Base-by-base conservation (phyloP, 78 protist species). In the Cyanophora paradoxa region DNA sequence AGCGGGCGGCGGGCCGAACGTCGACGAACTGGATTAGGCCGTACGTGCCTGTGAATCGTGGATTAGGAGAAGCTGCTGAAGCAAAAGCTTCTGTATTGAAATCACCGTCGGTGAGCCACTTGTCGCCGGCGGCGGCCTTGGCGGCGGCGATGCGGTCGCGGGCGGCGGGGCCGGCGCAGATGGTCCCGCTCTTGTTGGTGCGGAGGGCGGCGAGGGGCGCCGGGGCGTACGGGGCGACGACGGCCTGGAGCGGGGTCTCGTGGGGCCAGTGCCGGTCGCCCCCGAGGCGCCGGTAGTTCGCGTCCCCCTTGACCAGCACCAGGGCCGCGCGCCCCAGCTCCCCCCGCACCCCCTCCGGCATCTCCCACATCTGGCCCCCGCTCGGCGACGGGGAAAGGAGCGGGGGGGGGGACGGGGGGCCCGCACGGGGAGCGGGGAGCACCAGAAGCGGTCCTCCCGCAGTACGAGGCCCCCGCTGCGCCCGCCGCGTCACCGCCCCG, bases 81-180 rank as follows among this genome's bases (percentile, higher is more conserved):
- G n/a, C n/a, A n/a, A n/a, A n/a, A n/a, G n/a, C n/a, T n/a, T n/a
- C n/a, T n/a, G n/a, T n/a, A n/a, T n/a, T n/a, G n/a, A n/a, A n/a
- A n/a, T n/a, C n/a, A n/a, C 69, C 69, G 48, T 50, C 50, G 30
- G 69, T 62, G 14, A 62, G 69, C 69, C 69, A 62, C 26, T 17
- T 17, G 14, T 62, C 48, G 19, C 52, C 52, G 13, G 1, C 24
- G 17, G n/a, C 19, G 5, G 52, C 48, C 19, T n/a, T 19, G 4
- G 69, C 69, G 13, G 22, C 34, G 5, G n/a, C 50, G 1, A 1
- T 20, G 1, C 20, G 22, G 2, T 1, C 33, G 14, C 31, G 52
- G 24, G 0, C 28, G 3, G 26, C 52, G n/a, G n/a, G n/a, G n/a
- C n/a, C n/a, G 31, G 54, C 70, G 3, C 36, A 48, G n/a, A 64